Evolutionary conservation across 306 rosid species (phyloP).

Genomic region (Pterocarpus macrocarpus): DNA sequence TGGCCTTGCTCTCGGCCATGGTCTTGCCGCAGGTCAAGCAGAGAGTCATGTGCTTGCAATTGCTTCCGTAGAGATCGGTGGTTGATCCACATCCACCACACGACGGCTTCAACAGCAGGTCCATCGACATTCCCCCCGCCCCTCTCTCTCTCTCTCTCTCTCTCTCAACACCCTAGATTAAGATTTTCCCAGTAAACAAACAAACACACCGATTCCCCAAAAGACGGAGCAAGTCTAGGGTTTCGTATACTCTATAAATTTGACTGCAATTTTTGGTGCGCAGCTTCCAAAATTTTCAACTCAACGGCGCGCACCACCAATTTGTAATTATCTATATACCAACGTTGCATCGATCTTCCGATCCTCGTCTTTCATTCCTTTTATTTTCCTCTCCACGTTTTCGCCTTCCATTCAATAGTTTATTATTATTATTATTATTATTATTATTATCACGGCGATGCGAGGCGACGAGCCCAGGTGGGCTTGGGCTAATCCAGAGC

Average conservation of each 20-base stretch:
- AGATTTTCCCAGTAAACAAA: neutral
- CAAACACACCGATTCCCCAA: neutral
- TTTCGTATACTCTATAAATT: neutral
- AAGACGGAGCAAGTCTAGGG: neutral
- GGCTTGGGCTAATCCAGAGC: neutral
- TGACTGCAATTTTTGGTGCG: neutral
- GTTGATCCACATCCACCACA: conserved; percentile 82
- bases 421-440: too few relatives aligned
- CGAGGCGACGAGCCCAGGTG: neutral
- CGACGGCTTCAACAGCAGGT: conserved; percentile 63
- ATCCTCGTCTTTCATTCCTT: neutral
- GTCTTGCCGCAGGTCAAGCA: conserved; percentile 81
- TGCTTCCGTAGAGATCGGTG: conserved; percentile 81
- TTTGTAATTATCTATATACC: neutral
- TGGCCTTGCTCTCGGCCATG: conserved; percentile 74
- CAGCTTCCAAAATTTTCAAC: neutral
- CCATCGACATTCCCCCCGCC: conserved; percentile 56
- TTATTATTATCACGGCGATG: neutral
- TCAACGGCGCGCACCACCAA: neutral
- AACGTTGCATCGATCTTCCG: neutral
- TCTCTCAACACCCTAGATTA: neutral
- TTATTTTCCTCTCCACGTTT: too few relatives aligned
- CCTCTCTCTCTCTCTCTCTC: neutral
- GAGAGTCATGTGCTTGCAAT: conserved; percentile 85
- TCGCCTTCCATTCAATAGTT: too few relatives aligned